Base-by-base conservation (phyloP, 495 filamentous ascomycete species). In the Tuber microsphaerosporum region DNA sequence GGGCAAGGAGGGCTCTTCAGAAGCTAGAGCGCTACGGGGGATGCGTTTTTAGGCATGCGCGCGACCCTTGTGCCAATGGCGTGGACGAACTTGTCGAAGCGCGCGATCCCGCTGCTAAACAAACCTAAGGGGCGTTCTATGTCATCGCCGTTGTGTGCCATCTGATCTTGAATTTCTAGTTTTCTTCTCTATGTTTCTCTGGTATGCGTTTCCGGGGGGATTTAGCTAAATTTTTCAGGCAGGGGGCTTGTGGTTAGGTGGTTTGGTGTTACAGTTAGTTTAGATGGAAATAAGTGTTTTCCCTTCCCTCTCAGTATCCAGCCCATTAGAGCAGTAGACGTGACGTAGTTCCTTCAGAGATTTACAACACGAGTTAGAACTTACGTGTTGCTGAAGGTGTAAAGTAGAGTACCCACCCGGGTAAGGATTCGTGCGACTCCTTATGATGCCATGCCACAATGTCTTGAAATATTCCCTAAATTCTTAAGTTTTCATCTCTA, bases 1-100 rank as follows among this genome's bases (percentile, higher is more conserved):
- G 56, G 56, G 56, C 26, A 31, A 65, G 56, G 56, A 34, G 5
- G 56, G 31, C 56, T 7, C 56, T 65, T 17, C n/a, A 65, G 26
- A 65, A 65, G 56, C 4, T 65, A 14, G 56, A 65, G 4, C 26
- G 56, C 26, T 65, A 65, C 56, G 26, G 1, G 4, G 26, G 56
- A 17, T 65, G 26, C 26, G n/a, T 65, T 65, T 65, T 31, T 17
- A 65, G 56, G 56, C 56, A 65, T 19, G 56, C 56, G 16, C 56
- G 56, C 26, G 56, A 65, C 34, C 56, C 56, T 34, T 65, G 56
- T 19, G 56, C 26, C 14, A 65, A 34, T 19, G 56, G 56, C 17
- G 56, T 65, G 56, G 56, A 65, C 26, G 56, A 65, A 19, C 56
- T 65, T 19, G 56, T 65, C 56, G 56, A 65, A 34, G 56, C 56